A percentile compares a stretch with the other conserved stretches of the same genome.
phyloP scores from a whole-genome alignment of 2,329 filamentous ascomycete genomes.

The Penicillium sp. region DNA sequence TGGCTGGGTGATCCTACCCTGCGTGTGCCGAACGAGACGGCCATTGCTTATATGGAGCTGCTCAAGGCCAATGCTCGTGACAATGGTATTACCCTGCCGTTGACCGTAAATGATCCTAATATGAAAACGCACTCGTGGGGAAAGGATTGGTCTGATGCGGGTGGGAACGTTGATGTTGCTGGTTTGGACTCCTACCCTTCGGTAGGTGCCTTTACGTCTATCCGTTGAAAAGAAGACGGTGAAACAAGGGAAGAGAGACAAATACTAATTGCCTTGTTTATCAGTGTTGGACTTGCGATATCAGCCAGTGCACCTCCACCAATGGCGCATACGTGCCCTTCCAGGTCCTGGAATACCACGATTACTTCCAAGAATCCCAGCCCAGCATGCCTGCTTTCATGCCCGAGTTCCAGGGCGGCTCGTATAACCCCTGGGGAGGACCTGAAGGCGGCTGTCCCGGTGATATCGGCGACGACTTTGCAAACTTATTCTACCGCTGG shows the following conservation, averaged over 20 bases:
- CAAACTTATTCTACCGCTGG: conserved; percentile 63
- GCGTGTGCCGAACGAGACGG: conserved; percentile 49
- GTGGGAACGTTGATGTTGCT: conserved; percentile 41
- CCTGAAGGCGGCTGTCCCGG: conserved; percentile 54
- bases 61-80: conserved; percentile 54
- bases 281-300: conserved; percentile 62
- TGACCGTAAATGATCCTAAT: conserved; percentile 60
- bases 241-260: not conserved
- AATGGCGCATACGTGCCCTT: conserved; percentile 60
- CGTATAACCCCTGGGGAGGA: conserved; percentile 61
- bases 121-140: conserved; percentile 59
- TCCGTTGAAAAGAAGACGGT: not conserved
- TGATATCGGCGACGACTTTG: conserved; percentile 58
- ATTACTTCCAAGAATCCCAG: conserved; percentile 43
- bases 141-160: conserved; percentile 55
- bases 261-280: conserved; percentile 42
- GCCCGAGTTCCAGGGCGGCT: conserved; percentile 60
- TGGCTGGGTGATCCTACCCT: conserved; percentile 30
- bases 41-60: conserved; percentile 43
- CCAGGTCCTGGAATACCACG: conserved; percentile 47
- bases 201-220: conserved; percentile 43
- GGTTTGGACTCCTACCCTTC: conserved; percentile 39
- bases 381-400: conserved; percentile 52
- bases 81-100: conserved; percentile 57
- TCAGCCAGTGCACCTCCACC: conserved; percentile 58